Evolutionary conservation across 257 asterid species (phyloP), one percentile per base, ranked within the genome.

Genomic region (Ajuga chamaepitys): DNA sequence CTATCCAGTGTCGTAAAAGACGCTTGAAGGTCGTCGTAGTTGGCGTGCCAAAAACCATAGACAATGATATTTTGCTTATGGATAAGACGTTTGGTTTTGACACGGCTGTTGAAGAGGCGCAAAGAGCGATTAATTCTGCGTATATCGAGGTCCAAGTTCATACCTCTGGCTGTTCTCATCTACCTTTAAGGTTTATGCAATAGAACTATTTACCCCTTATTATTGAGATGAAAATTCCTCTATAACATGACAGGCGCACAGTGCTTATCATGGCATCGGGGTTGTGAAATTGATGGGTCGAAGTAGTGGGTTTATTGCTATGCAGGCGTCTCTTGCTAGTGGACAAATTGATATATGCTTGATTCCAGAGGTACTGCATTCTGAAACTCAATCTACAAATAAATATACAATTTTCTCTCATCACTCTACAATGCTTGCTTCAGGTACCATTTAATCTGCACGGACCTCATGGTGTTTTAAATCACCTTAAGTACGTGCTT

Each of bases 101-200:
- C 83, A 94, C 99, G 14, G 99, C 99, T 59, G 99, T 94, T 52
- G 99, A 94, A 79, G 99, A 94, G 82, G 95, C 99, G 21, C 99
- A 94, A 75, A 81, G 99, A 82, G 99, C 99, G 28, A 94, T 94
- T 30, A 81, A 94, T 74, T 86, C 95, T 46, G 95, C 99, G 66
- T 94, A 94, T 69, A 94, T 90, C 21, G 99, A 94, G 95, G 99
- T 93, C 53, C 38, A 26, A 57, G 13, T 30, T 55, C 50, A 14
- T 62, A 37, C 75, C 61, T 59, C 22, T 44, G 24, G 12, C 41
- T 34, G 5, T 63, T 5, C 14, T 55, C 4, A 4, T 14, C 52
- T 34, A 30, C 22, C 17, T 55, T 14, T 30, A 7, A 6, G 51
- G 30, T 38, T 25, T 48, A 9, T 9, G 20, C 57, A 25, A 37